Base-by-base conservation (phyloP, 108 stramenopile species). In the Fragilaria radians region DNA sequence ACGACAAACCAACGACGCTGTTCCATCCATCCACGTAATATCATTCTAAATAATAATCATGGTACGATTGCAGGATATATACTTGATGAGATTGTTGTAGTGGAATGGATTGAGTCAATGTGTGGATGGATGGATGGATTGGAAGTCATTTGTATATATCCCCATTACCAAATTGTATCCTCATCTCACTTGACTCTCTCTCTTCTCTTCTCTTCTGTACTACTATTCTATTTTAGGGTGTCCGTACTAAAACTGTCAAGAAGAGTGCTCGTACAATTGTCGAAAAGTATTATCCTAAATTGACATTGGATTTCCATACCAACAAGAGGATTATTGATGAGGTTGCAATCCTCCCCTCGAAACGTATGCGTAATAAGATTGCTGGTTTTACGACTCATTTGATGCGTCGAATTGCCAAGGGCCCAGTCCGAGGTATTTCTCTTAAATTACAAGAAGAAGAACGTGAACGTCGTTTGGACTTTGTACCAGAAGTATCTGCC, bases 301-400 rank as follows among this genome's bases (percentile, higher is more conserved):
- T 99, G 54, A 97, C 97, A 25, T 66, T 97, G 31, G 99, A 99
- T 78, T 99, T 99, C 90, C 98, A 99, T 91, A 96, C 95, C 72
- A 99, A 99, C 94, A 99, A 99, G 88, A 88, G 96, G 55, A 83
- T 99, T 50, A 70, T 91, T 56, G 96, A 96, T 73, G 94, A 94
- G 74, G 96, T 99, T 53, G 95, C 97, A 50, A 94, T 97, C 74
- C 70, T 94, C 51, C 98, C 98, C 34, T 97, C 96, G 61, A 99
- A 99, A 94, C 94, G 98, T 60, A 98, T 99, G 97, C 93, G 98
- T 59, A 99, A 99, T 88, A 99, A 99, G 89, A 98, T 99, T 67
- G 96, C 96, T 46, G 96, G 98, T 54, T 99, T 95, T 78, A 94
- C 95, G 59, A 99, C 96, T 52, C 98, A 98, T 72, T 78, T 99